Evolutionary conservation across 2,329 filamentous ascomycete species (phyloP), one percentile per base, ranked within the genome.

Genomic region (Endoconidiophora polonica): DNA sequence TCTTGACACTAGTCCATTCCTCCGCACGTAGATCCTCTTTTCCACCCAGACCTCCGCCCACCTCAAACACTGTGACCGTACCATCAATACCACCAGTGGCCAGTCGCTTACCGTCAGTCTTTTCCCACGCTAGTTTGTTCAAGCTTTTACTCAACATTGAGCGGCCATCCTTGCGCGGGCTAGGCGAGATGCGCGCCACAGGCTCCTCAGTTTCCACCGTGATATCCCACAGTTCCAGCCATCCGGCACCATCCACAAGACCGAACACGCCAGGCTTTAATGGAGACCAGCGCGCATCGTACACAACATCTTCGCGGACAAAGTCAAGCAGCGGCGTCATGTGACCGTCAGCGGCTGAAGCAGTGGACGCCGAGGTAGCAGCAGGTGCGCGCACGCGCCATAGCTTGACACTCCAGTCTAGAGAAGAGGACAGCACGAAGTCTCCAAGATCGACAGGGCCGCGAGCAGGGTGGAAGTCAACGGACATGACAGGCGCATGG

Each of bases 391-490:
- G 83, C 12, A 94, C 83, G 64, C 91, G 91, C 91, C 91, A 98
- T 14, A 98, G 71, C 67, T 94, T 95, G 57, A 95, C 87, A 57
- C 83, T 93, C 91, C 91, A 98, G 68, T 98, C 91, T 5, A 98
- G 72, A 41, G 84, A 90, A 3, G 86, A 84, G n/a, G 83, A 88
- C 46, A 98, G 76, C 53, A 96, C 86, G 4, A 98, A 70, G 60
- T 98, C 93, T 24, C 90, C 88, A 4, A 98, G 78, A 65, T 98
- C 93, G 47, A 98, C 81, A 2, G 88, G 87, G 1, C 91, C 93
- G 48, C 85, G 79, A 3, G 86, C 83, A 1, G 91, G 91, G 61
- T 98, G 91, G 68, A 96, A 98, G 62, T 91, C 83, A 10, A 95
- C 81, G 4, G 85, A 91, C 81, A 95, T 94, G 59, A 98, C 87